Base-by-base conservation (phyloP, 768 basidiomycete genomes). In the Boletus sp. region DNA sequence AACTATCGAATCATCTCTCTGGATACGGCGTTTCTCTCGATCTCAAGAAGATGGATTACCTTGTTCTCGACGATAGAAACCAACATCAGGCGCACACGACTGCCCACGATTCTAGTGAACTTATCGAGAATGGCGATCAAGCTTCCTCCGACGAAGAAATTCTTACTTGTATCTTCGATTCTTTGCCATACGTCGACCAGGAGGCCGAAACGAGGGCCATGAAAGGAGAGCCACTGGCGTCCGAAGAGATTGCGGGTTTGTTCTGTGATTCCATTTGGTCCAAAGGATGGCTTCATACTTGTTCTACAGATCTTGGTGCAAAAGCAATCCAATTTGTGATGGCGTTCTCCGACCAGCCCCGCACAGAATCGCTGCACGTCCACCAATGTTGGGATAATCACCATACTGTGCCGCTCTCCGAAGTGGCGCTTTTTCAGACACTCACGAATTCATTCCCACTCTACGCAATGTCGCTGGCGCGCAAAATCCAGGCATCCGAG, bases 21-120 rank as follows among this genome's bases (percentile, higher is more conserved):
- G 96, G 96, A 5, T 99, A 93, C 62, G 97, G 97, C 4, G 95
- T 95, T 7, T 79, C 88, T 21, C 75, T 99, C 50, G 93, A 96
- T 61, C 72, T 99, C 62, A 99, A 99, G 77, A 97, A 95, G 75
- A 97, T 84, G 79, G 97, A 99, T 63, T 99, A 98, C 67, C 80
- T 98, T 13, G 93, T 88, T 5, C 74, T 98, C 8, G 97, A 99
- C 65, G 97, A 99, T 68, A 76, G 97, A 42, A 64, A 70, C 67
- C 58, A 63, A 58, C 69, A 53, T 53, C 39, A 57, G 14, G 42
- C 27, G 0, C 38, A 46, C 21, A 13, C 50, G 1, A 25, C 40
- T 19, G 19, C 50, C 10, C 55, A 49, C 11, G 51, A 53, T 9
- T 43, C 54, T 9, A 40, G 9, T 30, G 47, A 47, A 15, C 15